Evolutionary conservation across 2,329 filamentous ascomycete species (phyloP).

Genomic region (Tolypocladium amazonense): DNA sequence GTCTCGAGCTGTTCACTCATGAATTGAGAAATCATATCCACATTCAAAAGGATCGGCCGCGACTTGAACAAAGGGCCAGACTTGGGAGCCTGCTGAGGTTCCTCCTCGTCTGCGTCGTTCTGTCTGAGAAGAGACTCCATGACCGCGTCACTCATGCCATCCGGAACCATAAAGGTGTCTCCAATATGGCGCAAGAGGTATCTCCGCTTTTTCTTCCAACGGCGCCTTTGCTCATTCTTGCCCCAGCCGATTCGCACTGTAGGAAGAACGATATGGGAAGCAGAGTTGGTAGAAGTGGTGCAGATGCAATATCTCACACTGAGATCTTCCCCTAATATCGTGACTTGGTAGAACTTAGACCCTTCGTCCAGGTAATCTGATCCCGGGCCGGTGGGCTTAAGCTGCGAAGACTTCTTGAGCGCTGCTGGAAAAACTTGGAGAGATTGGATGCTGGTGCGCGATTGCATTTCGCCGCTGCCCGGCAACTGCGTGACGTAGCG

Average conservation of each 20-base stretch:
- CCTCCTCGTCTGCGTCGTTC: neutral
- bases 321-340: constrained; percentile 29
- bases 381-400: constrained; percentile 11
- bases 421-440: constrained; percentile 17
- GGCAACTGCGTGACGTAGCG: constrained; percentile 21
- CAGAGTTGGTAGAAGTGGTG: constrained; percentile 12
- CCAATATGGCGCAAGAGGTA: constrained; percentile 17
- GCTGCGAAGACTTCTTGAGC: constrained; percentile 6
- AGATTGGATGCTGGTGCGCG: constrained; percentile 9
- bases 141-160: constrained; percentile 18
- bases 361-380: constrained; percentile 19
- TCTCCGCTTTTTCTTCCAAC: constrained; percentile 17
- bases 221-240: constrained; percentile 12
- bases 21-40: constrained; percentile 11
- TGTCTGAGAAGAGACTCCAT: constrained; percentile 8
- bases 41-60: constrained; percentile 12
- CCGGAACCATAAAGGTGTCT: constrained; percentile 25
- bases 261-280: constrained; percentile 16
- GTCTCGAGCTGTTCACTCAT: constrained; percentile 10
- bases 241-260: constrained; percentile 14
- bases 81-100: neutral
- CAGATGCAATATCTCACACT: constrained; percentile 30
- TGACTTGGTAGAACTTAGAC: constrained; percentile 36
- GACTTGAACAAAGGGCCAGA: neutral
- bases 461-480: constrained; percentile 1